Base-by-base conservation (phyloP, 1,139 yeast genomes). In the Debaryomycetaceae sp. region DNA sequence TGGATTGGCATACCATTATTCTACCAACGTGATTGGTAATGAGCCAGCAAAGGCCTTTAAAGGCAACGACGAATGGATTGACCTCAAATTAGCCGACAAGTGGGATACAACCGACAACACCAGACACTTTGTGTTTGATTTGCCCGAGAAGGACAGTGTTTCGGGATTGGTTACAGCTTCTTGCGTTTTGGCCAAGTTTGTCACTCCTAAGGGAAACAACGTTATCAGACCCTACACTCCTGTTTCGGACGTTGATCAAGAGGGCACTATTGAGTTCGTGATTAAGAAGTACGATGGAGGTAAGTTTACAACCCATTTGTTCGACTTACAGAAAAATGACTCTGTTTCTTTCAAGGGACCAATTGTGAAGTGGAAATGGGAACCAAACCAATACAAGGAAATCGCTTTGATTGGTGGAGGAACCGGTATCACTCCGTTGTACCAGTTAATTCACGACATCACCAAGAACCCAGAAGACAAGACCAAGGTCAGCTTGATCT, bases 201-300 rank as follows among this genome's bases (percentile, higher is more conserved):
- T 83, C 42, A 84, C 92, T 41, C 78, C 81, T 44, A 88, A 88
- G 70, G 98, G 97, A 51, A 81, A 73, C 67, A 82, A 83, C 56
- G 96, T 92, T 43, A 75, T 94, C 49, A 85, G 99, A 72, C 98
- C 99, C 35, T 94, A 94, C 75, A 94, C 99, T 30, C 98, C 99
- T 43, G 75, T 83, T 41, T 78, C 87, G 29, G 88, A 85, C 55
- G 71, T 77, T 40, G 81, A 79, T 41, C 73, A 75, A 46, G 75
- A 75, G 61, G 98, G 98, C 40, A 63, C 76, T 42, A 73, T 94
- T 56, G 89, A 87, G 47, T 78, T 94, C 52, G 78, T 91, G 47
- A 73, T 94, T 63, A 94, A 94, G 77, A 79, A 75, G 49, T 94
- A 94, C 70, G 86, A 82, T 38, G 73, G 69, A 40, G 98, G 98